phyloP scores from a whole-genome alignment of 73 alveolate genomes.

The Paramecium bursaria region DNA sequence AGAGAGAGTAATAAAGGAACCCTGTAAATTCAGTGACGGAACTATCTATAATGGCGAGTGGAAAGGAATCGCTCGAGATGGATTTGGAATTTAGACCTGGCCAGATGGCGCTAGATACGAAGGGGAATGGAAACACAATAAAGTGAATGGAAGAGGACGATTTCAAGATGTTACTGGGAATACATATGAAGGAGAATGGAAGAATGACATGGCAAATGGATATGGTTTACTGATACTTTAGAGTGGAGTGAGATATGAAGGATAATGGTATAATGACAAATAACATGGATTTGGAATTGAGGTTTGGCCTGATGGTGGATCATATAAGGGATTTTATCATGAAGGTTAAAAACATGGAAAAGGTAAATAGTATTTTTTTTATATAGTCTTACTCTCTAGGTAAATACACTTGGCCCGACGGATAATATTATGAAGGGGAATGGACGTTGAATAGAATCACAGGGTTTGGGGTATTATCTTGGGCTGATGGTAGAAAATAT shows the following conservation, averaged over 20 bases:
- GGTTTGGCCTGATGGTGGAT: background rate
- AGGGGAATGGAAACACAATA: slow-evolving; percentile 76
- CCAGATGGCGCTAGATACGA: slow-evolving; percentile 83
- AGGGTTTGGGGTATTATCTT: slow-evolving; percentile 80
- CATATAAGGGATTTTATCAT: slow-evolving; percentile 23
- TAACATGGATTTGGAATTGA: slow-evolving; percentile 64
- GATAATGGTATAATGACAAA: slow-evolving; percentile 35
- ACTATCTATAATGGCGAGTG: slow-evolving; percentile 78
- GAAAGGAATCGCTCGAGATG: slow-evolving; percentile 75
- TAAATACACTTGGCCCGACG: no score
- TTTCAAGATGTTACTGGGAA: background rate
- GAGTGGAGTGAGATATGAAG: slow-evolving; percentile 61
- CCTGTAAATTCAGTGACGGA: no score
- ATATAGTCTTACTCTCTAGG: no score
- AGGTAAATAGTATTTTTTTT: no score
- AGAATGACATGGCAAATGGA: slow-evolving; percentile 52
- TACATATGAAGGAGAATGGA: slow-evolving; percentile 67
- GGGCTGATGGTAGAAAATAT: slow-evolving; percentile 83
- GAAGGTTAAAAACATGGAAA: slow-evolving; percentile 50
- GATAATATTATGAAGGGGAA: no score
- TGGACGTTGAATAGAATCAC: no score
- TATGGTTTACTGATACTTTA: slow-evolving; percentile 35
- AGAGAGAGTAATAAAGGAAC: no score
- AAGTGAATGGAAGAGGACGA: slow-evolving; percentile 11
- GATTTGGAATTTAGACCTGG: slow-evolving; percentile 80